A percentile compares a stretch with the other conserved stretches of the same genome.
These are phyloP conservation scores for Acanthamoeba healyi DNA, from an alignment of 208 protist genomes.

Conservation along the genomic window DNA sequence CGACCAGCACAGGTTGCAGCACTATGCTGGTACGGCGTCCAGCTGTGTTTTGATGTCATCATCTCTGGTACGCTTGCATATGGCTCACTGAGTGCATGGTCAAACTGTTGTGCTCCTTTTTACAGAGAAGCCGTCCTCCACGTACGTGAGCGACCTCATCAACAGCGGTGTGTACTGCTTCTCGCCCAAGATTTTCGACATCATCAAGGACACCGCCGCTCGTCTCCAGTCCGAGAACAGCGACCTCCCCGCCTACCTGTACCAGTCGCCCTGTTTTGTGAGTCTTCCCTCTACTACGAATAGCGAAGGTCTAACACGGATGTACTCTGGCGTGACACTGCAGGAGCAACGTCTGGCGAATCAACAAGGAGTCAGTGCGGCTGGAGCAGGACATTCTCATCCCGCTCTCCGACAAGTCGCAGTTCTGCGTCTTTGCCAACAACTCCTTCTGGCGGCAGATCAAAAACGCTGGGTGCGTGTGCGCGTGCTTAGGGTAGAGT, in stretches of 20 bases:
- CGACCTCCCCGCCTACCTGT: slow-evolving; percentile 48
- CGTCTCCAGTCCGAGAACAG: slow-evolving; percentile 56
- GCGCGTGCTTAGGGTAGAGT: no score
- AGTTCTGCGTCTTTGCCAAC: slow-evolving; percentile 72
- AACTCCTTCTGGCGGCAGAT: slow-evolving; percentile 83
- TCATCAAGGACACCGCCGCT: slow-evolving; percentile 70
- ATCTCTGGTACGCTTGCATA: no score
- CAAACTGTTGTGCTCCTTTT: no score
- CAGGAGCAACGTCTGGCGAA: slow-evolving; percentile 44
- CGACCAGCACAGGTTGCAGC: slow-evolving; percentile 72
- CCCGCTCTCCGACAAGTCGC: slow-evolving; percentile 74
- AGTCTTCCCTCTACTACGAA: no score
- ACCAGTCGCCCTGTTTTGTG: background rate
- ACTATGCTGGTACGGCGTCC: slow-evolving; percentile 60
- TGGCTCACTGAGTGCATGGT: no score
- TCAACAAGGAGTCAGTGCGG: slow-evolving; percentile 68
- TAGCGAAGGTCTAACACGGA: no score
- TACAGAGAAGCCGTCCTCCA: slow-evolving; percentile 82
- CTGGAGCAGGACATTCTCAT: slow-evolving; percentile 78
- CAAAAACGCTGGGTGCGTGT: slow-evolving; percentile 80
- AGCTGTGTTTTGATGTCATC: no score
- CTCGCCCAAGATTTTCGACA: slow-evolving; percentile 73
- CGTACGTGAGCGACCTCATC: slow-evolving; percentile 84
- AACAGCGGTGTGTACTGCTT: slow-evolving; percentile 86
- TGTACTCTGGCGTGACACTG: no score